Percentiles rank a stretch among this genome's conserved stretches.
phyloP scores from a whole-genome alignment of 805 yeast species.

The Kazachstania taianensis region DNA sequence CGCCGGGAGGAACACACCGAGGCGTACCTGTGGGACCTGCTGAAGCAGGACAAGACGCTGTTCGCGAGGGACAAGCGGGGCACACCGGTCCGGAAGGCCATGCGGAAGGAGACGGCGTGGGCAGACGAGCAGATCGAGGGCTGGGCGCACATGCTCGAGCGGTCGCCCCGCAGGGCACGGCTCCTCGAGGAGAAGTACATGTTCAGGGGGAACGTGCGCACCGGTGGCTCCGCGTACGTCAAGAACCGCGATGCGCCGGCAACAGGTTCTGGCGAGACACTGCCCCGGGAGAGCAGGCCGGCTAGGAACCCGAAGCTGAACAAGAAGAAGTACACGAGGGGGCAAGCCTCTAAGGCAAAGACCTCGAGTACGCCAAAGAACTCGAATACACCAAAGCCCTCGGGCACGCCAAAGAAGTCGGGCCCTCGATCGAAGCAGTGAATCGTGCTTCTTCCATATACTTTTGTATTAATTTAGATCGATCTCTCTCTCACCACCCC shows the following conservation, averaged over 20 bases:
- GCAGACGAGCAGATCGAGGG: conserved; percentile 89
- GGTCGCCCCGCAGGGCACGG: conserved; percentile 52
- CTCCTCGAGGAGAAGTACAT: conserved; percentile 52
- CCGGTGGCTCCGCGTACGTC: conserved; percentile 26
- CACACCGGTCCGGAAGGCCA: conserved; percentile 38
- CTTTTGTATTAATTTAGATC: no score
- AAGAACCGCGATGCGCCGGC: conserved; percentile 14
- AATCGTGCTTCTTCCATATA: no score
- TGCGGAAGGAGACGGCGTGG: conserved; percentile 53
- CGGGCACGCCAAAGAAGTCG: neutral
- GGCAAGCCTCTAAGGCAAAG: neutral
- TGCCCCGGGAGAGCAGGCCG: conserved; percentile 22
- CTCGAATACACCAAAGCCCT: neutral
- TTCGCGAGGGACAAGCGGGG: conserved; percentile 44
- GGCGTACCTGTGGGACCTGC: conserved; percentile 43
- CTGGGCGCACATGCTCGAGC: conserved; percentile 71
- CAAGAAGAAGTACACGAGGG: conserved; percentile 2
- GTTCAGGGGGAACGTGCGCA: conserved; percentile 34
- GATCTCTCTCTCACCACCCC: neutral
- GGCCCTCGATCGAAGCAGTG: neutral
- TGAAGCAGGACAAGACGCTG: conserved; percentile 40
- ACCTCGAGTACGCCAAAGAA: neutral
- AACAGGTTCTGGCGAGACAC: conserved; percentile 50
- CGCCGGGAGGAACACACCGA: conserved; percentile 38
- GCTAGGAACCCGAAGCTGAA: conserved; percentile 1